Base-by-base conservation (phyloP, 306 rosid species). In the peach (Prunus persica) region DNA sequence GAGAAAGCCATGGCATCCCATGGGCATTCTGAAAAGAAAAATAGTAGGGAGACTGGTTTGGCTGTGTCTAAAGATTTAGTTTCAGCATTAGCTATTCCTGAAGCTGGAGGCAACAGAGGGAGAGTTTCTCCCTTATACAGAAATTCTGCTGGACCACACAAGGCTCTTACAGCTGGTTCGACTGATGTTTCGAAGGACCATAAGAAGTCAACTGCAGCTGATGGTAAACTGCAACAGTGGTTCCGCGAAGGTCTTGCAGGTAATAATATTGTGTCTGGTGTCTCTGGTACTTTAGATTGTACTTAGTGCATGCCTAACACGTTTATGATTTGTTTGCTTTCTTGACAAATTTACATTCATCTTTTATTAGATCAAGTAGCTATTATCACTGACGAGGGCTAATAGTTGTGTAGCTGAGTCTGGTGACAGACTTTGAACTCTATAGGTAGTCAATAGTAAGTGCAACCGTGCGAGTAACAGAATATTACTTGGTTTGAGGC, bases 201-300 rank as follows among this genome's bases (percentile, higher is more conserved):
- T 65, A 69, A 81, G 75, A 88, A 87, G 81, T 83, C 96, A 73
- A 76, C 87, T 27, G 79, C 88, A n/a, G 84, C 88, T 77, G 93
- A 96, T 88, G 97, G 99, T 70, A 89, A 82, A 80, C 90, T 91
- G 77, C 98, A 91, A 64, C 98, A 92, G 87, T 93, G 98, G 99
- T 96, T 96, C 82, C 94, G 87, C n/a, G 99, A 96, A 87, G 99
- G 98, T 10, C 83, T 91, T 82, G 97, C 96, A 83, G 98, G 98
- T 93, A 81, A 84, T 71, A 46, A 19, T 30, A 56, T 3, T 52
- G 25, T 67, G 34, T 43, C 46, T 11, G 46, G 74, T 65, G 66
- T 76, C 50, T 54, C 52, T 13, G 45, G 27, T 70, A 5, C 46
- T 19, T 81, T 52, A 65, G 50, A n/a, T 24, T 64, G 60, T 45